These are phyloP conservation scores for Stephanocyclus meneghinianus DNA, from an alignment of 352 stramenopile genomes.

Conservation along the genomic window DNA sequence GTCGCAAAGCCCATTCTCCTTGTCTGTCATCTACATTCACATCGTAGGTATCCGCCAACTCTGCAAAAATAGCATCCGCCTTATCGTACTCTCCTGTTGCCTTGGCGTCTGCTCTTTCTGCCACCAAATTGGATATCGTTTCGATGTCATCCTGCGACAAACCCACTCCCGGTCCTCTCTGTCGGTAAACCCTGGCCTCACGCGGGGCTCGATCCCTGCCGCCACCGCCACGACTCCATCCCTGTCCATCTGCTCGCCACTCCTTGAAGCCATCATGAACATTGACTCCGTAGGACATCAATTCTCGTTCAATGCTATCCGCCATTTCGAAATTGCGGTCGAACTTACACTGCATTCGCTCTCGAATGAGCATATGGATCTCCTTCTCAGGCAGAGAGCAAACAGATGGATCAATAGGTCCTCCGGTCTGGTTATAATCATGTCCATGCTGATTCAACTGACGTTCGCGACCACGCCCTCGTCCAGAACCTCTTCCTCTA, in stretches of 20 bases:
- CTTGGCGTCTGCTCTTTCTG: slow-evolving; percentile 36
- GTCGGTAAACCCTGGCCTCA: slow-evolving; percentile 29
- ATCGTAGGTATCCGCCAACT: slow-evolving; percentile 50
- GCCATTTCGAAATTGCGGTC: slow-evolving; percentile 67
- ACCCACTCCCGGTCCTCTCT: slow-evolving; percentile 32
- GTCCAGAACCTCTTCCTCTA: slow-evolving; percentile 26
- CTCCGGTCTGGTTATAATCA: slow-evolving; percentile 59
- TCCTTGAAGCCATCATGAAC: slow-evolving; percentile 76
- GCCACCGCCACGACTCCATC: slow-evolving; percentile 3
- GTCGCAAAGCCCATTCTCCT: slow-evolving; percentile 28
- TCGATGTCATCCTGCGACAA: slow-evolving; percentile 43
- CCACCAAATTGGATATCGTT: slow-evolving; percentile 28
- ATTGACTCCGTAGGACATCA: slow-evolving; percentile 55
- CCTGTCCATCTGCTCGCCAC: slow-evolving; percentile 71
- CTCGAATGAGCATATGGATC: slow-evolving; percentile 66
- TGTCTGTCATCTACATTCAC: slow-evolving; percentile 61
- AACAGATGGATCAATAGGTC: slow-evolving; percentile 45
- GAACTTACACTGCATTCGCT: slow-evolving; percentile 74
- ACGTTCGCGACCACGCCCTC: slow-evolving; percentile 29
- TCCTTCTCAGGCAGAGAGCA: slow-evolving; percentile 58
- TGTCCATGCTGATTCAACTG: slow-evolving; percentile 71
- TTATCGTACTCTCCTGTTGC: slow-evolving; percentile 50
- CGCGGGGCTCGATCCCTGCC: slow-evolving; percentile 6
- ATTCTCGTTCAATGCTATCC: slow-evolving; percentile 67
- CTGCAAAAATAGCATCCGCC: slow-evolving; percentile 68